A percentile compares a stretch with the other conserved stretches of the same genome.
Evolutionary conservation across 208 protist genomes (phyloP).

Genomic region (Leishmania aethiopica): DNA sequence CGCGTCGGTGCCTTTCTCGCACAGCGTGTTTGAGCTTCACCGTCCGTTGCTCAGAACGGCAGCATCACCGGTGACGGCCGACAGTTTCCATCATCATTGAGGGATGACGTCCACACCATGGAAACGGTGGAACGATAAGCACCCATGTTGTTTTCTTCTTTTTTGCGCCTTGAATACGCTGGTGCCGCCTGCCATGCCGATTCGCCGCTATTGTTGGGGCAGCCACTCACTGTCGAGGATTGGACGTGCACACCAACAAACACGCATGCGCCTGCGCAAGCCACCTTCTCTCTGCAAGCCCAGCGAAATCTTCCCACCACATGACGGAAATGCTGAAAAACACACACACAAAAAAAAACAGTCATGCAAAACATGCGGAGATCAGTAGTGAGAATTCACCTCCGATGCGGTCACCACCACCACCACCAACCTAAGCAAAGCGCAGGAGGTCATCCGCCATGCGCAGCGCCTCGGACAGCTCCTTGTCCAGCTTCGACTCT

Average conservation of each 20-base stretch:
- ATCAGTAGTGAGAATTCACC: neutral
- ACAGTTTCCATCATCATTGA: neutral
- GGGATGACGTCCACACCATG: neutral
- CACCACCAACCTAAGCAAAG: constrained; percentile 22
- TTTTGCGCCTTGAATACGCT: neutral
- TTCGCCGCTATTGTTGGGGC: neutral
- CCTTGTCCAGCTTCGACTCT: constrained; percentile 34
- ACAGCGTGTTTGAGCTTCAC: neutral
- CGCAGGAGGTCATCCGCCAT: constrained; percentile 75
- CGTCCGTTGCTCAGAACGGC: neutral
- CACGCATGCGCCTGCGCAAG: neutral
- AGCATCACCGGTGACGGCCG: neutral
- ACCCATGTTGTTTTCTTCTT: neutral
- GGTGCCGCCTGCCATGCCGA: neutral
- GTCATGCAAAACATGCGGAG: neutral
- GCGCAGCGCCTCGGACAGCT: constrained; percentile 71
- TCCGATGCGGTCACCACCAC: neutral
- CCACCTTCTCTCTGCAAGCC: neutral
- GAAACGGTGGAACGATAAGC: neutral
- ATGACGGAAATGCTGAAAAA: neutral
- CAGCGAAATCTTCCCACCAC: neutral
- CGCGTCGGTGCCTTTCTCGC: neutral
- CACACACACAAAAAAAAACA: neutral
- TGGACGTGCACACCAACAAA: neutral
- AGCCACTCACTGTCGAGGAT: neutral